Percentiles rank a stretch among this genome's conserved stretches.
Conservation (phyloP, 106 monocot species). For the Gastrodia elata region DNA sequence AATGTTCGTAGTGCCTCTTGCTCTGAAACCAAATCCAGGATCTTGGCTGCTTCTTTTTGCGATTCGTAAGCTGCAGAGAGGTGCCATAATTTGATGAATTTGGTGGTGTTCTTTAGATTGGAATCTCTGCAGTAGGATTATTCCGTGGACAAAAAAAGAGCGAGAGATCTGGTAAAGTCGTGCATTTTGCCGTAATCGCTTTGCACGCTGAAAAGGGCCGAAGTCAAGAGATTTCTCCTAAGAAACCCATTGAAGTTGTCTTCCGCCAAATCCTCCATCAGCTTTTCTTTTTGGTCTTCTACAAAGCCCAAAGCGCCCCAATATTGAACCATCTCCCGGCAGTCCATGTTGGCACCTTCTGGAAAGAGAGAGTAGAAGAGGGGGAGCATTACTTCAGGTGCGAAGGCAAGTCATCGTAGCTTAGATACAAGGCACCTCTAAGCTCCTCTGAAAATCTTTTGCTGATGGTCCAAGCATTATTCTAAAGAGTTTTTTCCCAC, state of each 20-base stretch:
- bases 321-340: not conserved
- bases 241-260: conserved; percentile 24
- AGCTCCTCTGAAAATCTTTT: conserved; percentile 11
- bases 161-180: conserved; percentile 26
- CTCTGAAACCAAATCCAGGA: not conserved
- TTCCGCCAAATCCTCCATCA: conserved; percentile 27
- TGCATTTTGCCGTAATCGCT: conserved; percentile 22
- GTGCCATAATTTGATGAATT: not conserved
- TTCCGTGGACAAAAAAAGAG: conserved; percentile 6
- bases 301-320: conserved; percentile 27
- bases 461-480: conserved; percentile 19
- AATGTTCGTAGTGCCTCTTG: conserved; percentile 16
- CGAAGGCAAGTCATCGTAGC: conserved; percentile 30
- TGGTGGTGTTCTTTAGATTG: not conserved
- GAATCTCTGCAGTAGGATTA: conserved; percentile 5
- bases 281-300: not conserved
- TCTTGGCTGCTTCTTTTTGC: not conserved
- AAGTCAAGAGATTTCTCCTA: conserved; percentile 18
- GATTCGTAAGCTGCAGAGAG: not conserved
- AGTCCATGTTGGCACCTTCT: not conserved
- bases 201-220: not conserved
- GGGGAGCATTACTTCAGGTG: conserved; percentile 30
- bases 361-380: conserved; percentile 17
- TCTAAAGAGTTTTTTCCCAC: conserved; percentile 19
- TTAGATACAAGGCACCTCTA: conserved; percentile 23